phyloP scores from a whole-genome alignment of 371 early-diverging fungal species.

The Funneliformis caledonium region DNA sequence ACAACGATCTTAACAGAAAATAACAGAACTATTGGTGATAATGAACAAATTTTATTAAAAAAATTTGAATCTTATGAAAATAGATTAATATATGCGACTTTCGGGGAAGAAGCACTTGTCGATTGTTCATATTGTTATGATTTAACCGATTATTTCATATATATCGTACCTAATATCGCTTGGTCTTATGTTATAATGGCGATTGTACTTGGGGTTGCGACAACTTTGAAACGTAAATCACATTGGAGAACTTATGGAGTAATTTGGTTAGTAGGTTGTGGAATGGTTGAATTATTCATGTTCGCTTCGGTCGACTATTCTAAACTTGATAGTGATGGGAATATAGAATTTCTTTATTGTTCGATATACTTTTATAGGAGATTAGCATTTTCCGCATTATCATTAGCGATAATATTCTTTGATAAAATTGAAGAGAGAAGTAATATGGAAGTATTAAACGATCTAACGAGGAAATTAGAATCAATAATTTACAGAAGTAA shows the following conservation, averaged over 20 bases:
- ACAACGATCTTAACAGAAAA: background rate
- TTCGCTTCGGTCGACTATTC: background rate
- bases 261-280: constrained; percentile 24
- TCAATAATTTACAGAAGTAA: background rate
- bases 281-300: constrained; percentile 27
- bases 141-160: constrained; percentile 28
- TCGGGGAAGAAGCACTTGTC: constrained; percentile 33
- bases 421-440: constrained; percentile 17
- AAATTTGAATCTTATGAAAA: constrained; percentile 33
- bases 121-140: constrained; percentile 34
- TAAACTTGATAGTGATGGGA: background rate
- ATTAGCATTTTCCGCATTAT: constrained; percentile 9
- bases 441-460: constrained; percentile 3
- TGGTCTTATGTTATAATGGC: constrained; percentile 27
- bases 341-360: constrained; percentile 39
- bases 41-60: background rate
- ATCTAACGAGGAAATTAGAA: constrained; percentile 9
- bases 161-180: constrained; percentile 21
- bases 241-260: constrained; percentile 36
- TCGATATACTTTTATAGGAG: constrained; percentile 27
- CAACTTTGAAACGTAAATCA: constrained; percentile 26
- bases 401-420: background rate
- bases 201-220: constrained; percentile 18
- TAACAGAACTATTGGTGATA: background rate
- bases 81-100: constrained; percentile 18